phyloP scores from a whole-genome alignment of 129 eudicot genomes.

The Arctium lappa region DNA sequence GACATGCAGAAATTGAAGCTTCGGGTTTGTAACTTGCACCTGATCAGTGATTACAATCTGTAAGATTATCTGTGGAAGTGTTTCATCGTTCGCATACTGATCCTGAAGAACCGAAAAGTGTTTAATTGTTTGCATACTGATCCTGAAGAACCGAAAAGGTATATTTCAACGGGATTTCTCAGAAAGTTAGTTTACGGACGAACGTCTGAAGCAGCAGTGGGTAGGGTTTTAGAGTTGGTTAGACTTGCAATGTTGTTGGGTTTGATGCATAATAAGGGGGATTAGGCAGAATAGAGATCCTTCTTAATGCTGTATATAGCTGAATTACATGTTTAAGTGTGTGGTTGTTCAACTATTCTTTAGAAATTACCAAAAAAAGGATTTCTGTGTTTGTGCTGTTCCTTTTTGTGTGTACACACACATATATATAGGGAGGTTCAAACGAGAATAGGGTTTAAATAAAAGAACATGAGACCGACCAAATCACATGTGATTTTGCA shows the following conservation, averaged over 20 bases:
- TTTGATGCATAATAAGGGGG: conserved; percentile 15
- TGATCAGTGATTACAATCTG: not conserved
- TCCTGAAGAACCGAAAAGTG: not conserved
- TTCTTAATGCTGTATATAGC: conserved; percentile 23
- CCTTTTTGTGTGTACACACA: not conserved
- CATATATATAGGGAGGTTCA: not conserved
- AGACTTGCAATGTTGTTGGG: not conserved
- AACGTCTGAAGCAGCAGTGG: not conserved
- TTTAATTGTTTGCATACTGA: not conserved
- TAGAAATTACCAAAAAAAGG: conserved; percentile 6
- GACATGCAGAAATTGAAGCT: conserved; percentile 34
- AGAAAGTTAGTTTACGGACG: not conserved
- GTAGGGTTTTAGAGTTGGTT: conserved; percentile 1
- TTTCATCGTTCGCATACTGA: not conserved
- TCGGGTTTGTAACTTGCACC: conserved; percentile 7
- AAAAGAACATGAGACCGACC: not conserved
- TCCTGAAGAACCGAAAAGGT: conserved; percentile 2
- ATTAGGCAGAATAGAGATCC: conserved; percentile 15
- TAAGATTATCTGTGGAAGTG: not conserved
- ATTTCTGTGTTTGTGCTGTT: not conserved
- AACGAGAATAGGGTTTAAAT: not conserved
- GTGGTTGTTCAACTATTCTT: conserved; percentile 18
- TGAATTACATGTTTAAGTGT: conserved; percentile 21
- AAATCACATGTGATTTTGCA: no score
- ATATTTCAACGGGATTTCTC: not conserved